Evolutionary conservation across 2,329 filamentous ascomycete genomes (phyloP).

Genomic region (Lachnellula subtilissima): DNA sequence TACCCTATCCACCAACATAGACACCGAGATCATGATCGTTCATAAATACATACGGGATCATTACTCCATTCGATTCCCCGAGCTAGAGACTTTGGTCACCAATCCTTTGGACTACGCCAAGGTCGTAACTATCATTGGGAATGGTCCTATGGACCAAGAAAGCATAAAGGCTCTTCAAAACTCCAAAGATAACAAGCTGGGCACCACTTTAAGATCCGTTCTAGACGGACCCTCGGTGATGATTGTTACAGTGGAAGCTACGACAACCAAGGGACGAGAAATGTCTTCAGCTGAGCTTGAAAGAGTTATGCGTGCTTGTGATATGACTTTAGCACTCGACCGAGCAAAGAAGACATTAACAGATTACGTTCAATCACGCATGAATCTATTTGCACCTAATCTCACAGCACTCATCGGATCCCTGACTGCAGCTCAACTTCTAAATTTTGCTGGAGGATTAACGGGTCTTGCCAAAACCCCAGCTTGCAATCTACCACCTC

Average conservation of each 20-base stretch:
- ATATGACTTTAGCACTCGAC: conserved; percentile 84
- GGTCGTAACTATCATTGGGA: conserved; percentile 87
- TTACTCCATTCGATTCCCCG: conserved; percentile 89
- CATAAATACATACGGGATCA: conserved; percentile 97
- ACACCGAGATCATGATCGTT: conserved; percentile 84
- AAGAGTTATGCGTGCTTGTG: conserved; percentile 70
- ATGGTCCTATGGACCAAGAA: conserved; percentile 77
- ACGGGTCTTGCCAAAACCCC: conserved; percentile 87
- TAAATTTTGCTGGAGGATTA: conserved; percentile 88
- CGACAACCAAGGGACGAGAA: conserved; percentile 76
- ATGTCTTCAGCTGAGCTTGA: conserved; percentile 72
- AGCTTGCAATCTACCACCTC: conserved; percentile 84
- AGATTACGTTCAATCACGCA: conserved; percentile 92
- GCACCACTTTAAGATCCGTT: conserved; percentile 70
- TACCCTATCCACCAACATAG: conserved; percentile 83
- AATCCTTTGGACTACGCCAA: conserved; percentile 95
- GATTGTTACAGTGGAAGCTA: conserved; percentile 93
- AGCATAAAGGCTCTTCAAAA: conserved; percentile 76
- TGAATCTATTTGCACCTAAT: conserved; percentile 95
- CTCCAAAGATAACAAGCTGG: conserved; percentile 73
- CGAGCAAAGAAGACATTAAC: conserved; percentile 81
- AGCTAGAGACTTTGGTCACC: conserved; percentile 83
- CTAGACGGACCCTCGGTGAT: conserved; percentile 87
- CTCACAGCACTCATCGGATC: conserved; percentile 86
- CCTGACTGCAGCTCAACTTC: conserved; percentile 89